Evolutionary conservation across 108 stramenopile genomes (phyloP).

Genomic region (Cyclotella baltica): DNA sequence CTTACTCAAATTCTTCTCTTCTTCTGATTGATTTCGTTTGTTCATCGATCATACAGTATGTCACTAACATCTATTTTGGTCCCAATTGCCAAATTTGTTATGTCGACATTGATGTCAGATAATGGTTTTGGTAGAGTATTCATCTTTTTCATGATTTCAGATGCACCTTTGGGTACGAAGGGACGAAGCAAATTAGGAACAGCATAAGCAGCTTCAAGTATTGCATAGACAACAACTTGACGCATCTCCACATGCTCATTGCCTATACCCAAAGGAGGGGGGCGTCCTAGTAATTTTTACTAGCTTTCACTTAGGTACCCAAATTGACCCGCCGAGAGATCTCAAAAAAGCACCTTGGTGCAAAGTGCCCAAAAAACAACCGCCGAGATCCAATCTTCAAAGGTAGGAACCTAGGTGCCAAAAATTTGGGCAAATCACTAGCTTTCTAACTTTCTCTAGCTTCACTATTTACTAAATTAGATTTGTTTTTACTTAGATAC

Average conservation of each 20-base stretch:
- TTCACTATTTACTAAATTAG: too few relatives aligned
- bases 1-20: conserved; percentile 71
- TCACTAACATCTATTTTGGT: conserved; percentile 75
- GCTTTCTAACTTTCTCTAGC: too few relatives aligned
- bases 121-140: conserved; percentile 75
- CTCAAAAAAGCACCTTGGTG: too few relatives aligned
- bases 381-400: too few relatives aligned
- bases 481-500: too few relatives aligned
- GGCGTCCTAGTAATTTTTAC: too few relatives aligned
- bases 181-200: conserved; percentile 92
- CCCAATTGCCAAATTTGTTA: conserved; percentile 72
- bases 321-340: too few relatives aligned
- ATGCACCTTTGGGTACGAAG: conserved; percentile 88
- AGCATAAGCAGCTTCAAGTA: conserved; percentile 95
- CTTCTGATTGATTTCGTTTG: conserved; percentile 65
- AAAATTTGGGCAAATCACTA: too few relatives aligned
- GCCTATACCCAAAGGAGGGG: conserved; percentile 87
- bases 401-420: too few relatives aligned
- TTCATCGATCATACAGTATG: conserved; percentile 83
- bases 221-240: conserved; percentile 83
- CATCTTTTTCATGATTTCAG: conserved; percentile 89
- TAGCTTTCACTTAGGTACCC: too few relatives aligned
- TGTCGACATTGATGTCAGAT: conserved; percentile 55
- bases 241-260: conserved; percentile 82
- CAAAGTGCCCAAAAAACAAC: too few relatives aligned